phyloP scores from a whole-genome alignment of 1,139 yeast species.

The Saccharomyces hybrid region DNA sequence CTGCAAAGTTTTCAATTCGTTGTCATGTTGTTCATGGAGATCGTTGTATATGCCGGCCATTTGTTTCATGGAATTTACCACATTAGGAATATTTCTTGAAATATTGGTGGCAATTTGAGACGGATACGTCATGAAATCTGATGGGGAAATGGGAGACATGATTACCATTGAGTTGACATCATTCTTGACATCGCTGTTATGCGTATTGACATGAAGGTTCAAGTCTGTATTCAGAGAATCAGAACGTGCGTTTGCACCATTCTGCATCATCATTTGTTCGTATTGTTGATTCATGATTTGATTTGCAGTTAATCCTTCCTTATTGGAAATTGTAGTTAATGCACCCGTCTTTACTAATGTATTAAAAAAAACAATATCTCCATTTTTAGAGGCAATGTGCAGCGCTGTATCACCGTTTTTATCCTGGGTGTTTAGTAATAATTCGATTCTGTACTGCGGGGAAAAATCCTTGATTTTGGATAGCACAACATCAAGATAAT shows the following conservation, averaged over 20 bases:
- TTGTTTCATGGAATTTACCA: constrained; percentile 36
- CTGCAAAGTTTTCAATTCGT: constrained; percentile 16
- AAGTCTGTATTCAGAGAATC: not conserved
- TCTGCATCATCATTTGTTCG: constrained; percentile 11
- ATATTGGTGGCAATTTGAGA: constrained; percentile 30
- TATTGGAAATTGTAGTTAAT: constrained; percentile 61
- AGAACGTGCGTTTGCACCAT: not conserved
- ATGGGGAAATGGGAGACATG: not conserved
- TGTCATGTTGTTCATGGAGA: constrained; percentile 18
- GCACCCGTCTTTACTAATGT: constrained; percentile 72
- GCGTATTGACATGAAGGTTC: not conserved
- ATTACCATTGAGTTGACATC: not conserved
- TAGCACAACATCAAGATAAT: constrained; percentile 71
- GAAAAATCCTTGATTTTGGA: constrained; percentile 61
- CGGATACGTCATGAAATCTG: constrained; percentile 23
- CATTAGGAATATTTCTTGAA: constrained; percentile 26
- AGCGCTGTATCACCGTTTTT: constrained; percentile 81
- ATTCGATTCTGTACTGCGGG: constrained; percentile 43
- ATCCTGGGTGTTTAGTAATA: constrained; percentile 71
- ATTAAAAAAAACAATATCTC: constrained; percentile 68
- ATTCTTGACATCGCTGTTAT: not conserved
- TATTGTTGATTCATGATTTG: constrained; percentile 41
- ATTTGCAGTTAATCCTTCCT: constrained; percentile 65
- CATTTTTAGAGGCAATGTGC: constrained; percentile 70
- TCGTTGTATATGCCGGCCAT: constrained; percentile 44